These are phyloP conservation scores for Protomyces lactucae-debilis DNA, from an alignment of 1,139 yeast species.

Conservation along the genomic window DNA sequence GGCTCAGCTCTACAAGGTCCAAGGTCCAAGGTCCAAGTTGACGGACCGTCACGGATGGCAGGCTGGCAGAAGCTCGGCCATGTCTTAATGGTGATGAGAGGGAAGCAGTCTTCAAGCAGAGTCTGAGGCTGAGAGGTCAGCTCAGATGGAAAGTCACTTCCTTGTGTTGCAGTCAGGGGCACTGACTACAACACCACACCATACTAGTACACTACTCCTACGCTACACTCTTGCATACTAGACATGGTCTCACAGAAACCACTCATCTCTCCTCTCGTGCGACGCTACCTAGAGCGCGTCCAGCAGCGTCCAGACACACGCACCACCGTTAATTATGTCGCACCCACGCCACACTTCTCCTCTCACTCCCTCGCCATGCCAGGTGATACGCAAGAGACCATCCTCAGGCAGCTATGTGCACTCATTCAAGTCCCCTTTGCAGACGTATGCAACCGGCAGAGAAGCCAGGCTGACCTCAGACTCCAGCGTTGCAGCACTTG, in stretches of 20 bases:
- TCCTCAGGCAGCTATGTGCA: background rate
- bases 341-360: background rate
- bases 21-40: no score
- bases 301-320: background rate
- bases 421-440: background rate
- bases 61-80: background rate
- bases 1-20: background rate
- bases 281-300: background rate
- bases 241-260: background rate
- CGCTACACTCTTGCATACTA: background rate
- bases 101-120: no score
- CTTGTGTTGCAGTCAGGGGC: no score
- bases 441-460: background rate
- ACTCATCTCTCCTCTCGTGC: background rate
- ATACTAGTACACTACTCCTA: background rate
- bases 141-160: no score
- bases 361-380: background rate
- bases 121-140: no score
- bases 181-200: no score
- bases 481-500: background rate
- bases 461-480: no score
- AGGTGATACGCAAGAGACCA: background rate
- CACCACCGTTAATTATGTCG: background rate
- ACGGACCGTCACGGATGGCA: no score
- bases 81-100: no score